Percentiles rank a stretch among this genome's conserved stretches.
Evolutionary conservation across 257 asterid genomes (phyloP).

Genomic region (Nicotiana tabacum): DNA sequence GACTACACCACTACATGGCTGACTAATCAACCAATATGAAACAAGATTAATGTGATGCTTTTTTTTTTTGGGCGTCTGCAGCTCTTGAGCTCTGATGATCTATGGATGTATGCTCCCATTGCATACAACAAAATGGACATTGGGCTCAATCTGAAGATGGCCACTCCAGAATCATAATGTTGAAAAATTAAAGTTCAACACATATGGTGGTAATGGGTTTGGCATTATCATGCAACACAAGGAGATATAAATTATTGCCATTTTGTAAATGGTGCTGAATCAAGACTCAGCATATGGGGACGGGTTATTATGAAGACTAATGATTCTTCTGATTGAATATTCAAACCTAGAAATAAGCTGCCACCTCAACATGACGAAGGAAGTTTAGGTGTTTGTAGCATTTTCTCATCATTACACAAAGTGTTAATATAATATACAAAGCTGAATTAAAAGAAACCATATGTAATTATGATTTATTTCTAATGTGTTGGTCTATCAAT

Average conservation of each 20-base stretch:
- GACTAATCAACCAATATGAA: no score
- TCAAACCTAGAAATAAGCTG: not conserved
- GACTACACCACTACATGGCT: no score
- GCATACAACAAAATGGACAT: constrained; percentile 81
- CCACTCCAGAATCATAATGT: not conserved
- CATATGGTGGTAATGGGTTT: not conserved
- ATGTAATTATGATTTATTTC: no score
- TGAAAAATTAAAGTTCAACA: not conserved
- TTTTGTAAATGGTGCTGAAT: not conserved
- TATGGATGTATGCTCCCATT: constrained; percentile 91
- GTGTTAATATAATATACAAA: not conserved
- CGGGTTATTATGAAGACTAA: not conserved
- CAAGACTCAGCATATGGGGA: not conserved
- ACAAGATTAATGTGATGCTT: not conserved
- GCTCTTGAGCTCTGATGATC: constrained; percentile 78
- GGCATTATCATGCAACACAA: not conserved
- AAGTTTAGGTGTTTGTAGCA: not conserved
- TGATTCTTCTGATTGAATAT: not conserved
- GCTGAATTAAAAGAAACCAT: not conserved
- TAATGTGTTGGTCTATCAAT: not conserved
- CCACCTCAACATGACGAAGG: not conserved
- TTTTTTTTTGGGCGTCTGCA: constrained; percentile 18
- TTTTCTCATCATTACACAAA: not conserved
- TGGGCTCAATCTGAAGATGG: constrained; percentile 41
- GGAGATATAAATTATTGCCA: not conserved